These are phyloP conservation scores for Pelargonium nanum DNA, from an alignment of 345 rosid species.

Conservation along the genomic window DNA sequence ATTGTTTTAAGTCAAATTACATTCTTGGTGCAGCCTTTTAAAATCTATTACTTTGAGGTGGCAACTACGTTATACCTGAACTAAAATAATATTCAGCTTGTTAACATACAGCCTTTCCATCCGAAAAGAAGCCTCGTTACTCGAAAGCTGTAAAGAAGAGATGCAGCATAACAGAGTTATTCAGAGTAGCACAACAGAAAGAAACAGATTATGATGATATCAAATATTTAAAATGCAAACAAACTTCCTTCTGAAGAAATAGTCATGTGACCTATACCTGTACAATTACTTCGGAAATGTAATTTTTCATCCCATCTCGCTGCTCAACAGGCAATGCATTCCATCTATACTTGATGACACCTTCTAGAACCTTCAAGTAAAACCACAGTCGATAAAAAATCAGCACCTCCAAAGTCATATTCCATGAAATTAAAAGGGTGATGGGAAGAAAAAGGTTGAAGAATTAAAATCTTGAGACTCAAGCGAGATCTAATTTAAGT, in stretches of 20 bases:
- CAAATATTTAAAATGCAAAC: too few species aligned
- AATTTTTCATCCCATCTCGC: conserved; percentile 98
- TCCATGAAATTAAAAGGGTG: background rate
- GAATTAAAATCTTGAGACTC: background rate
- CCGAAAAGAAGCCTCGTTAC: conserved; percentile 77
- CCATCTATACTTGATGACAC: conserved; percentile 98
- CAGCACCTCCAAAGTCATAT: background rate
- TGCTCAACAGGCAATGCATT: conserved; percentile 93
- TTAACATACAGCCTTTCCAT: conserved; percentile 83
- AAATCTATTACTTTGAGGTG: background rate
- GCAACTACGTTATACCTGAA: conserved; percentile 46
- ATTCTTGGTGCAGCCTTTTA: background rate
- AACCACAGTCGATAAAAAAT: background rate
- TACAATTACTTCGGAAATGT: conserved; percentile 96
- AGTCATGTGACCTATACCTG: conserved; percentile 38
- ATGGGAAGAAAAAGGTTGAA: background rate
- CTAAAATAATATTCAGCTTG: conserved; percentile 87
- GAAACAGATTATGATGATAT: too few species aligned
- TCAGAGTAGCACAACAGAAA: background rate
- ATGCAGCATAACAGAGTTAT: background rate
- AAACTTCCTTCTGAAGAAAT: too few species aligned
- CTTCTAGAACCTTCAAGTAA: conserved; percentile 73
- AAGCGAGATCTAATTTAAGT: background rate
- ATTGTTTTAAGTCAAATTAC: background rate
- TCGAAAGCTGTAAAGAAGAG: conserved; percentile 53